Evolutionary conservation across 345 rosid species (phyloP), one percentile per base, ranked within the genome.

Genomic region (Hevea brasiliensis): DNA sequence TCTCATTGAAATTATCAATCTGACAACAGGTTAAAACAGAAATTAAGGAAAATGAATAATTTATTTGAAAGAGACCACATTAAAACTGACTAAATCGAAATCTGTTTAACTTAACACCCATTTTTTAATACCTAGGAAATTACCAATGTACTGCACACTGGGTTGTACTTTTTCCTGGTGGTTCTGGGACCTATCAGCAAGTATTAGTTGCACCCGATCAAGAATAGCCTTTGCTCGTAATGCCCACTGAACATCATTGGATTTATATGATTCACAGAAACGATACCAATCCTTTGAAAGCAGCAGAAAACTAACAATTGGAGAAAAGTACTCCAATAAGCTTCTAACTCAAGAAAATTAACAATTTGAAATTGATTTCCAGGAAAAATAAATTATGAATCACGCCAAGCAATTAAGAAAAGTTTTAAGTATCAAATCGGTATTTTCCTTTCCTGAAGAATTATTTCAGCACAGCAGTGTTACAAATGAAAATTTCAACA

Each of bases 141-240:
- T 67, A 27, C 87, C 87, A 62, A 84, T 85, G 73, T 81, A 81
- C 59, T 75, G 42, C 6, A 62, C 82, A 65, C 78, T 74, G 60
- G 87, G 85, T 59, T 81, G 85, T 68, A 81, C 72, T 61, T 69
- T 77, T 41, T 72, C 55, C 44, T 77, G 83, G 74, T 68, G 80
- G 13, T 45, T 35, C 55, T 61, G 76, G 9, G 79, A 73, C 74
- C 74, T 81, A 40, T 80, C 81, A 50, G 76, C 79, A 81, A 81
- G 83, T 71, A 64, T 74, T 32, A 81, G 74, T 56, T 47, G 83
- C 45, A 80, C 61, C 41, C 82, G 78, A 50, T 84, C 85, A 66
- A 84, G 82, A 61, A 79, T 29, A 77, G 85, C 80, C 77, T 81
- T 84, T 64, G 87, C 62, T 67, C 81, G 83, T 53, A 81, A 71